Base-by-base conservation (phyloP, 2,329 filamentous ascomycete species). In the Colletotrichum melonis region DNA sequence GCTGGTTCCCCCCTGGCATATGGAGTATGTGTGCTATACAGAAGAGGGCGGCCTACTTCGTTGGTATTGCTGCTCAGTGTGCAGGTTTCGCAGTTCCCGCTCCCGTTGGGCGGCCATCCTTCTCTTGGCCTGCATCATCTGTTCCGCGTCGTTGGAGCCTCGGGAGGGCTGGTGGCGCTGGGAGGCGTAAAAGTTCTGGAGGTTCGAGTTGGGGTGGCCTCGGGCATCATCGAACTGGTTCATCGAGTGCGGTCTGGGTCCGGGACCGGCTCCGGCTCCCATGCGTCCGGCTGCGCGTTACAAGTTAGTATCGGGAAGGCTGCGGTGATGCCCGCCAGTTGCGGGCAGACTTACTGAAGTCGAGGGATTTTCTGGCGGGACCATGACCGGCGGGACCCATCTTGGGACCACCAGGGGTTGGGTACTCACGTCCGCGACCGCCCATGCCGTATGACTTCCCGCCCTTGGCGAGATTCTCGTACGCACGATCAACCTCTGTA, bases 1-100 rank as follows among this genome's bases (percentile, higher is more conserved):
- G 81, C 79, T 65, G 71, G 49, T 79, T 76, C 57, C 76, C 72
- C 74, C 70, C 80, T 82, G 80, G 79, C 80, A 80, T 80, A 81
- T 79, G 83, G 82, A 80, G 78, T 75, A 84, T 85, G 85, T 87
- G 82, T 88, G 90, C 90, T 92, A 93, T 91, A 90, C 89, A 91
- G 90, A 88, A 89, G 90, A 90, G 90, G 91, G 90, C 85, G 92
- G 92, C 93, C 92, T 94, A 98, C 97, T 98, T 94, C 96, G 93
- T 89, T 98, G 97, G 88, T 97, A 98, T 92, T 99, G 97, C 91
- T 99, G 97, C 91, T 99, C 97, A 87, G 98, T 97, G 88, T 99
- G 97, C 87, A 98, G 98, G 87, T 98, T 99, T 86, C 97, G 95
- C 85, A 99, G 92, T 88, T 99, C 97, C 86, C 96, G 94, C 89